Evolutionary conservation across 1,284 basidiomycete genomes (phyloP).

Genomic region (Thelephora terrestris): DNA sequence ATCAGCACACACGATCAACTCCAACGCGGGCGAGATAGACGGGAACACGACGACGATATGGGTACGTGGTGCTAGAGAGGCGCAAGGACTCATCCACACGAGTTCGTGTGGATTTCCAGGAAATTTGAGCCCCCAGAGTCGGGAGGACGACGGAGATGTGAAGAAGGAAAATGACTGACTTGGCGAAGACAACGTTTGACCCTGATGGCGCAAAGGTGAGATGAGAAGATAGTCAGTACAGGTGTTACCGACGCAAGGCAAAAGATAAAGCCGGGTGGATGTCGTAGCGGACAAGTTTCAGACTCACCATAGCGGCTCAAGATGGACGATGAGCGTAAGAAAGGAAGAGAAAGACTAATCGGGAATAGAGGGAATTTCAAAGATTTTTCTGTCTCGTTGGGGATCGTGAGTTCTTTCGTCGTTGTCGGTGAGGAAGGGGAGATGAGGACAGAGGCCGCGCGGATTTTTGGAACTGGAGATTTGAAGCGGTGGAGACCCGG

Average conservation of each 20-base stretch:
- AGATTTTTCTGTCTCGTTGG: conserved; percentile 8
- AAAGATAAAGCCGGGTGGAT: too few relatives aligned
- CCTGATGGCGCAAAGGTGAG: conserved; percentile 30
- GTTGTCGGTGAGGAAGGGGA: conserved; percentile 7
- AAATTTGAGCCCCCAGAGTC: too few relatives aligned
- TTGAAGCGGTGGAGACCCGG: conserved; percentile 8
- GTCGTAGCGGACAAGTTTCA: neutral
- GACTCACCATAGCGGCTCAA: neutral
- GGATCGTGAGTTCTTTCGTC: conserved; percentile 5
- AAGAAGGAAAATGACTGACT: conserved; percentile 30
- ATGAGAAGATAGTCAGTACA: neutral
- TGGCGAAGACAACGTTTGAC: conserved; percentile 65
- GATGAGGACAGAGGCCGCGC: conserved; percentile 19
- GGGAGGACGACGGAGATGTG: neutral
- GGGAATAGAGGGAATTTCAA: conserved; percentile 11
- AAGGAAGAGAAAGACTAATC: conserved; percentile 27
- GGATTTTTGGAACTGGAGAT: conserved; percentile 12
- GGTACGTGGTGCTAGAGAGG: too few relatives aligned
- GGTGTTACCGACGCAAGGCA: neutral
- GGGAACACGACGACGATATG: too few relatives aligned
- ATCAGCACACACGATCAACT: neutral
- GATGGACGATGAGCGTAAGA: conserved; percentile 7
- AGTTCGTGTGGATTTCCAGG: too few relatives aligned
- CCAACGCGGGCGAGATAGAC: neutral
- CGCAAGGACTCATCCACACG: too few relatives aligned